Evolutionary conservation across 2,329 filamentous ascomycete species (phyloP), one percentile per base, ranked within the genome.

Genomic region (Mollisia scopiformis): DNA sequence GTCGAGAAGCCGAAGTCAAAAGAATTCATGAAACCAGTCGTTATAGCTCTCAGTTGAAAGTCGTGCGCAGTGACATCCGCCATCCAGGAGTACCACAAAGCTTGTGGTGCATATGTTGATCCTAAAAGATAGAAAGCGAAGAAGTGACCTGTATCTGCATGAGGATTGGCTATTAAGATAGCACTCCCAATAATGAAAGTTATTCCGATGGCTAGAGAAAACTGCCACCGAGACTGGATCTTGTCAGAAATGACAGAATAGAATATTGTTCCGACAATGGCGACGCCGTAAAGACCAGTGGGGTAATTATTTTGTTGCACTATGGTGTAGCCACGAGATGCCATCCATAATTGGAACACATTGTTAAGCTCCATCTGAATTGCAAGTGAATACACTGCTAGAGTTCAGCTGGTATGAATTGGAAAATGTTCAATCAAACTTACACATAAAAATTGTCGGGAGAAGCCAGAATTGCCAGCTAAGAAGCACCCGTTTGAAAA

Each of bases 81-180:
- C 76, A 80, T 78, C 78, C 78, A 80, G 0, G 76, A 75, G 62
- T 80, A 80, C 78, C 78, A 80, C 19, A 80, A 68, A 4, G 78
- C 78, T 58, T 80, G 78, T 1, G 78, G 78, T 1, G 78, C 78
- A 56, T 77, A 80, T 0, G 76, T 79, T 0, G 78, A 79, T 2
- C 78, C 78, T 2, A 80, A 71, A 1, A 79, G 65, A 62, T 79
- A 80, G 60, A 79, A 79, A 6, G 77, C 77, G 47, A 43, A 43
- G 57, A 80, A 80, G 58, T 78, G 74, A 31, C 71, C 76, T 0
- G 72, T 73, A 39, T 77, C 72, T 6, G 57, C 60, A 6, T 63
- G 58, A 1, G 75, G 74, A 13, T 73, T 65, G 6, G 75, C 70
- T 23, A 77, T 73, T 6, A 78, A 61, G 6, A 77, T 75, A 14